Base-by-base conservation (phyloP, 176 grass and related monocot species). In the Aegilops umbellulata region DNA sequence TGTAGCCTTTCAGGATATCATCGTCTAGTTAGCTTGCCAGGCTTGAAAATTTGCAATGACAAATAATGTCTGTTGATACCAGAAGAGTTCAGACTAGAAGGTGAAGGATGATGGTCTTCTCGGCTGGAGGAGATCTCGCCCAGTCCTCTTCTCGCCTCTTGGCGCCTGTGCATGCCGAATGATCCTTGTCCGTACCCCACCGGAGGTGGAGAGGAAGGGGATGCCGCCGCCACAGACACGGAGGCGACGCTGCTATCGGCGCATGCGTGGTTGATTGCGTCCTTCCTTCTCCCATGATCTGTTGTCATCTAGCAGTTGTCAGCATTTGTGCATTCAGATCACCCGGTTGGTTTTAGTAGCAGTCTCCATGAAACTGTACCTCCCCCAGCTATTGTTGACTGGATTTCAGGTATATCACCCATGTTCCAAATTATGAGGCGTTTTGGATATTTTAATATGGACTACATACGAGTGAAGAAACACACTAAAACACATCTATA, bases 261-360 rank as follows among this genome's bases (percentile, higher is more conserved):
- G 5, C 20, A 12, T 41, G 20, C 62, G 3, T 69, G 46, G 32
- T 27, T 62, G 44, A 68, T 53, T 25, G 10, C 41, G 42, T 12
- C 23, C n/a, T 23, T 72, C 15, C 7, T 83, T 20, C 13, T 89
- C 32, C 69, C 77, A 34, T 80, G 22, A 68, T 55, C 38, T 71
- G 15, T 80, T 84, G 76, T 38, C 76, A 29, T 41, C 66, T 79
- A 20, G 75, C 79, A 10, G 55, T 19, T 66, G 31, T 81, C 68
- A 32, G 11, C 68, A 25, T 76, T 58, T 75, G 14, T 60, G 46
- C 62, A 22, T 29, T 24, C 63, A 22, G 39, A 74, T 74, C 42
- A 36, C 19, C 53, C 17, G 64, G 22, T 26, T 24, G 7, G 11
- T 2, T 42, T 15, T 20, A 26, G 36, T 8, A 35, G 15, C 25